A percentile compares a stretch with the other conserved stretches of the same genome.
These are phyloP conservation scores for Trichoderma sp. DNA, from an alignment of 2,329 filamentous ascomycete species.

Conservation along the genomic window DNA sequence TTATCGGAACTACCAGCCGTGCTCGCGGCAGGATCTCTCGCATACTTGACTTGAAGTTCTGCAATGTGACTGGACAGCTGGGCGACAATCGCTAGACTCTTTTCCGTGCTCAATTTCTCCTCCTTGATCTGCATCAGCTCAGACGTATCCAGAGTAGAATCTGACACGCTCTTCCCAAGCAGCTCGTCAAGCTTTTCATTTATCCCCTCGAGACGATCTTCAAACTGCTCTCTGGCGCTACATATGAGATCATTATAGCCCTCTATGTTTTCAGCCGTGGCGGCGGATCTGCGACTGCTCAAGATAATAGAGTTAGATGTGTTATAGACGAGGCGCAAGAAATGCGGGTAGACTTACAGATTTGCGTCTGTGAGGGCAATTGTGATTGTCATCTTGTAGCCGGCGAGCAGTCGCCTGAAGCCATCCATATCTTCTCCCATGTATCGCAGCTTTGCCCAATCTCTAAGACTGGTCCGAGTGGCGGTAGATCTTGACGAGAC, in stretches of 20 bases:
- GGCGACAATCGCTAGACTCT: constrained; percentile 26
- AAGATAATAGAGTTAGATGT: background rate
- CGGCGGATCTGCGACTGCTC: background rate
- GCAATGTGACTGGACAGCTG: constrained; percentile 26
- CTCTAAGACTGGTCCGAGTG: constrained; percentile 43
- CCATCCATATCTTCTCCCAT: constrained; percentile 46
- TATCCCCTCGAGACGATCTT: background rate
- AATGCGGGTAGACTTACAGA: constrained; percentile 20
- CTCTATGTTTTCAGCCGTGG: background rate
- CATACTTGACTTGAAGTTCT: background rate
- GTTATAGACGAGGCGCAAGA: background rate
- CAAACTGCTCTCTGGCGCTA: background rate
- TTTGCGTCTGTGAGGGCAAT: constrained; percentile 28
- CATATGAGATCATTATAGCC: background rate
- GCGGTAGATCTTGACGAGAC: constrained; percentile 37
- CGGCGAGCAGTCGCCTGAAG: constrained; percentile 42
- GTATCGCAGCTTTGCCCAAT: constrained; percentile 47
- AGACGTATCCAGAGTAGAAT: constrained; percentile 5
- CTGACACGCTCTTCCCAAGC: background rate
- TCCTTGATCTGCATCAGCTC: constrained; percentile 23
- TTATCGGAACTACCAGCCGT: background rate
- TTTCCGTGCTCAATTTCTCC: constrained; percentile 27
- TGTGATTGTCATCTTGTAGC: constrained; percentile 39
- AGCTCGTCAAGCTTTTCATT: background rate
- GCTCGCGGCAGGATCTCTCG: background rate